Base-by-base conservation (phyloP, 2,329 filamentous ascomycete species). In the Teratosphaeria epicoccoides region DNA sequence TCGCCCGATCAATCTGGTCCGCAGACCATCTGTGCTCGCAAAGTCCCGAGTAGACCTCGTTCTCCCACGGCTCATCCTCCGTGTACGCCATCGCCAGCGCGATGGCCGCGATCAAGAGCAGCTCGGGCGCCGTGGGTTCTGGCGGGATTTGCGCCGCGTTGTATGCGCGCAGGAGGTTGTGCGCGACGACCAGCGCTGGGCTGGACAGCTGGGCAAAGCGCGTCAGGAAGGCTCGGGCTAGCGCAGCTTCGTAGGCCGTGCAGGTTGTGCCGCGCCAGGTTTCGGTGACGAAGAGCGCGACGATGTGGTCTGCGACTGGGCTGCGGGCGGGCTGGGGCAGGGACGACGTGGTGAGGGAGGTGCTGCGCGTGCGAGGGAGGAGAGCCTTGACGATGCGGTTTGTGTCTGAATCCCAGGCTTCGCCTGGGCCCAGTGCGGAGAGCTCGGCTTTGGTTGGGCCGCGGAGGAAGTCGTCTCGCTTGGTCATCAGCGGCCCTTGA, bases 11-110 rank as follows among this genome's bases (percentile, higher is more conserved):
- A 46, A 63, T 54, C 11, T 60, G 47, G 11, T 54, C 48, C 4
- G 52, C 54, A 17, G 53, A 50, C 14, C 47, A 55, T 20, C 50
- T 24, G n/a, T 33, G 40, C 12, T 52, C 47, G 20, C 55, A 54
- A 4, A 63, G 29, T 24, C 49, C 49, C 22, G 59, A 51, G 56
- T 59, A 60, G 52, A 55, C 53, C 5, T 54, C 49, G 12, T n/a
- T 33, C 6, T 25, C 44, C 2, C 58, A 57, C 9, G 63, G 50
- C n/a, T 56, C 44, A 43, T 66, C 64, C 46, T 61, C 52, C 9
- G 57, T 59, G 52, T 61, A 63, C n/a, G 53, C 58, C 5, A 60
- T 56, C 20, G 62, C 61, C 17, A 66, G 58, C 25, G 52, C 58
- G 49, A 65, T 52, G 1, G 61, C 57, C 5, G 62, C 52, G 25